A percentile compares a stretch with the other conserved stretches of the same genome.
These are phyloP conservation scores for Neonectria coccinea DNA, from an alignment of 2,329 filamentous ascomycete genomes.

Conservation along the genomic window DNA sequence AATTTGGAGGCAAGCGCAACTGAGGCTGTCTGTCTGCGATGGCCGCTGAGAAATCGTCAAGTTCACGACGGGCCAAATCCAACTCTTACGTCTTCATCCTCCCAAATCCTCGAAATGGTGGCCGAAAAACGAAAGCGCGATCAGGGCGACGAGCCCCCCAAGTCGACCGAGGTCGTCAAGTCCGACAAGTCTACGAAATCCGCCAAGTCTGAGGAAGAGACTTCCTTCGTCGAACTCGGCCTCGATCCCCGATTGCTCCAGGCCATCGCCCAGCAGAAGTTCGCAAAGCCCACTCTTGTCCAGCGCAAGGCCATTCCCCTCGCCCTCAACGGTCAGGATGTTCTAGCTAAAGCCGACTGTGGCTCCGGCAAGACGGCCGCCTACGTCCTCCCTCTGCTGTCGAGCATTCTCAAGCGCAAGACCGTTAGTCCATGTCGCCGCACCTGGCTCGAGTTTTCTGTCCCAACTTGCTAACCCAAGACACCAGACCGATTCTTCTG, in stretches of 20 bases:
- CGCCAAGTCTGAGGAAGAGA: constrained; percentile 48
- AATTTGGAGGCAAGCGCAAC: constrained; percentile 44
- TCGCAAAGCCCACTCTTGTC: constrained; percentile 86
- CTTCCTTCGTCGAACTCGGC: constrained; percentile 79
- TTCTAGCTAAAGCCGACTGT: constrained; percentile 92
- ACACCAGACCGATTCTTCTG: constrained; percentile 60
- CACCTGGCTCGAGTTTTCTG: neutral
- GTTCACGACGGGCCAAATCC: constrained; percentile 22
- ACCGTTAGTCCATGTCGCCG: constrained; percentile 56
- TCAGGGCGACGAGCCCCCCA: constrained; percentile 62
- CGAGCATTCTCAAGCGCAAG: constrained; percentile 85
- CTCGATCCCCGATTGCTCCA: constrained; percentile 89
- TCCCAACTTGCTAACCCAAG: constrained; percentile 21
- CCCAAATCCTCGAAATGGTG: constrained; percentile 35
- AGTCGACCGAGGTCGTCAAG: constrained; percentile 44
- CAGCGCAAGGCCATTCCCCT: constrained; percentile 90
- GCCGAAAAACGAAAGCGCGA: constrained; percentile 69
- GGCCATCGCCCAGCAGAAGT: constrained; percentile 86
- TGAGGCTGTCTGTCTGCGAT: constrained; percentile 34
- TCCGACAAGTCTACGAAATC: constrained; percentile 43
- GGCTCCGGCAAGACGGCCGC: constrained; percentile 98
- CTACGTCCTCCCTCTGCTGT: constrained; percentile 89
- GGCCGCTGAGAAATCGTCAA: constrained; percentile 39
- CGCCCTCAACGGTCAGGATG: constrained; percentile 87
- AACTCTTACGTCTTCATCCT: constrained; percentile 15